Evolutionary conservation across 1,139 yeast genomes (phyloP), one percentile per base, ranked within the genome.

Genomic region (Suhomyces yuchorum): DNA sequence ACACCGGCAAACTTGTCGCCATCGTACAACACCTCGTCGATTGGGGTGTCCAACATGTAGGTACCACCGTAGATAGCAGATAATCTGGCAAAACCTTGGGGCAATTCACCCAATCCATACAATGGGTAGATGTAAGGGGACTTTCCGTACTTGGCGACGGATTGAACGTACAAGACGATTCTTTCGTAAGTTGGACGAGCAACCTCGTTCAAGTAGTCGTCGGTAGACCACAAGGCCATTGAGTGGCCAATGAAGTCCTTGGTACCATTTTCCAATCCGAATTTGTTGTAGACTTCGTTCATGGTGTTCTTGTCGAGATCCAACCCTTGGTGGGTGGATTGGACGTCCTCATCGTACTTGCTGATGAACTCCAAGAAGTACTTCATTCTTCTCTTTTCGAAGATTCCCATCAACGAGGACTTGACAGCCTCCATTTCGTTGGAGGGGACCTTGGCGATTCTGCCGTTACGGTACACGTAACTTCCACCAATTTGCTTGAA

Each of bases 41-140:
- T 85, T 46, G 97, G 97, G 42, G 96, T 92, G 67, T 91, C 96
- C 64, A 93, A 82, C 99, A 93, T 95, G 67, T 91, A 93, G 30
- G 99, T 93, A 62, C 99, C 99, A 56, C 99, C 99, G 62, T 93
- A 92, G 57, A 93, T 93, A 37, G 99, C 99, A 39, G 96, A 86
- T 57, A 93, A 81, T 66, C 99, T 82, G 15, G 99, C 97, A 75
- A 93, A 93, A 12, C 98, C 99, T 71, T 93, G 99, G 17, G 99
- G 99, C 53, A 93, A 78, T 69, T 93, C 99, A 43, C 99, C 99
- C 51, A 95, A 79, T 9, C 99, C 99, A 65, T 93, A 93, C 61
- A 93, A 76, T 43, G 99, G 99, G 66, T 93, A 93, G 55, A 93
- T 81, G 68, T 93, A 93, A 9, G 99, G 99, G 9, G 97, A 89